phyloP scores from a whole-genome alignment of 345 rosid species.

The Eucalyptus tenuipes region DNA sequence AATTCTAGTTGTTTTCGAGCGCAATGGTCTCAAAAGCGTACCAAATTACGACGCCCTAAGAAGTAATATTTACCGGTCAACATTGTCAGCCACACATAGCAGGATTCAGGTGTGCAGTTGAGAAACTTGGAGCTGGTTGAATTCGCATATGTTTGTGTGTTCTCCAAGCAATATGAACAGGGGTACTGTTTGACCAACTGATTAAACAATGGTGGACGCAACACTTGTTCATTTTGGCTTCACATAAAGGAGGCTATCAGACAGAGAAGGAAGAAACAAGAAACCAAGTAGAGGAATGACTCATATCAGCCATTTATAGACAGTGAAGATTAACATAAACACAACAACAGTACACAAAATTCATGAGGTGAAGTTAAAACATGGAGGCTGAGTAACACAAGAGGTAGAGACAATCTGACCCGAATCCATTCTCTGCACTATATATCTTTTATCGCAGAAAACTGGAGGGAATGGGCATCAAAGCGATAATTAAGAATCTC shows the following conservation, averaged over 20 bases:
- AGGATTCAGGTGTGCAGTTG: not conserved
- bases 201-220: not conserved
- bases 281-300: not conserved
- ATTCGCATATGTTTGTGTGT: not conserved
- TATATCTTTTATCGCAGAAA: not conserved
- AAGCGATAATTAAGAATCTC: not conserved
- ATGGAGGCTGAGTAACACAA: not conserved
- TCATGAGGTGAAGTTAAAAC: not conserved
- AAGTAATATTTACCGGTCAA: not conserved
- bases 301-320: not conserved
- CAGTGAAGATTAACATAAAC: not conserved
- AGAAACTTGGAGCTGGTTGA: not conserved
- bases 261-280: not conserved
- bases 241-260: not conserved
- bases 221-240: not conserved
- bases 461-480: not conserved
- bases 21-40: not conserved
- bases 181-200: not conserved
- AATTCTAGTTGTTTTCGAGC: not conserved
- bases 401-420: not conserved
- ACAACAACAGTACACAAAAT: not conserved
- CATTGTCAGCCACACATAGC: not conserved
- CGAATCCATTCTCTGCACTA: not conserved
- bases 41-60: slow-evolving; percentile 11
- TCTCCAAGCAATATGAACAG: not conserved